Evolutionary conservation across 2,329 filamentous ascomycete species (phyloP), one percentile per base, ranked within the genome.

Genomic region (Ascochyta fabae): DNA sequence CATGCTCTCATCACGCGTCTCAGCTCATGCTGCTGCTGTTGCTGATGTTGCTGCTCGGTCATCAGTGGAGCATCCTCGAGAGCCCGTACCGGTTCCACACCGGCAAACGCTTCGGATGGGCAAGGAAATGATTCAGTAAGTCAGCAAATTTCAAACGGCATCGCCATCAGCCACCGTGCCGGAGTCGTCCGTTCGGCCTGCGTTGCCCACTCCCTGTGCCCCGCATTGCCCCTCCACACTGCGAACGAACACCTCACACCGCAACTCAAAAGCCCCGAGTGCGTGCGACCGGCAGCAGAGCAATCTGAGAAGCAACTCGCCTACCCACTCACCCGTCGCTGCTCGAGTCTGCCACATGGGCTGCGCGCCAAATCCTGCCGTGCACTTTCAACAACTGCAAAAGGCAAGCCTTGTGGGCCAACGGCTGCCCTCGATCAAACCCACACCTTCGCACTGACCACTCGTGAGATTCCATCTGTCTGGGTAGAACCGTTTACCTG

Each of bases 401-500:
- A 36, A 27, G 27, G 35, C 47, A 43, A 19, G 10, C 19, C 38
- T 16, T 16, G 38, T 38, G 31, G 36, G 36, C 53, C 53, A 56
- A 51, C 47, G 33, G 42, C 33, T 51, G 42, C 38, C 6, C 31
- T 31, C 43, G 38, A 34, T 31, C 33, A 12, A 38, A 43, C 13
- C 36, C 48, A 43, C 43, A 13, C 42, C 31, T 16, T 50, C 47
- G 53, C 53, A 56, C 47, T 56, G 53, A 44, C 53, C 53, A 35
- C 34, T 35, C 19, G 15, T 27, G 42, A 41, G 6, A 29, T 56
- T 42, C 53, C 53, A 50, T 43, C 26, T 10, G 42, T 23, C 22
- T 56, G 53, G 53, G 48, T 51, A 44, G 42, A 51, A 46, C 53
- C 53, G 47, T 39, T 44, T 36, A 27, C 53, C 47, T 50, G 53